phyloP scores from a whole-genome alignment of 208 protist species.

The Trypanosomatidae sp. region DNA sequence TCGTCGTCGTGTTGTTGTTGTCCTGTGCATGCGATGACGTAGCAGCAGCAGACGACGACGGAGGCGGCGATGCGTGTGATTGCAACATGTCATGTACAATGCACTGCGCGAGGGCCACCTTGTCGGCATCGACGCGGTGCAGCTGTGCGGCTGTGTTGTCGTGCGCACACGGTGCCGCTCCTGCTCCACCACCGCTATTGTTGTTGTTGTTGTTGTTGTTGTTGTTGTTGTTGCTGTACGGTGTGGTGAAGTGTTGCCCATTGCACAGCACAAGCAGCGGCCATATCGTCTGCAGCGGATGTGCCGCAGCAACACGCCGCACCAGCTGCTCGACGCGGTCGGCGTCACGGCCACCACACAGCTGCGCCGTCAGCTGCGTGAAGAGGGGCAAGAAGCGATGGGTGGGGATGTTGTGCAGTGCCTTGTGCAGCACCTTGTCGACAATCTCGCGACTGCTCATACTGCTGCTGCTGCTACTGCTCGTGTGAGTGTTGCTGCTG shows the following conservation, averaged over 20 bases:
- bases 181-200: slow-evolving; percentile 6
- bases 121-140: too few species aligned
- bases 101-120: too few species aligned
- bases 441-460: slow-evolving; percentile 4
- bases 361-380: slow-evolving; percentile 53
- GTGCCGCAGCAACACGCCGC: slow-evolving; percentile 20
- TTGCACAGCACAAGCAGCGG: slow-evolving; percentile 59
- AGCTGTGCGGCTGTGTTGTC: too few species aligned
- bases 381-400: slow-evolving; percentile 48
- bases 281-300: slow-evolving; percentile 50
- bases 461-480: neutral
- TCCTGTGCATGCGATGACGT: too few species aligned
- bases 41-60: too few species aligned
- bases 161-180: too few species aligned
- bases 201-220: slow-evolving; percentile 8
- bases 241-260: slow-evolving; percentile 27
- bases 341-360: slow-evolving; percentile 12
- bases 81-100: too few species aligned
- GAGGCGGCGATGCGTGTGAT: too few species aligned
- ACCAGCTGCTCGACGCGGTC: slow-evolving; percentile 24
- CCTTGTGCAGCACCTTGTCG: slow-evolving; percentile 24
- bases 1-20: too few species aligned
- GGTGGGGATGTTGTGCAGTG: slow-evolving; percentile 29
- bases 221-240: slow-evolving; percentile 7
- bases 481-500: neutral